Evolutionary conservation across 2,329 filamentous ascomycete species (phyloP), one percentile per base, ranked within the genome.

Genomic region (Fusarium beomiforme): DNA sequence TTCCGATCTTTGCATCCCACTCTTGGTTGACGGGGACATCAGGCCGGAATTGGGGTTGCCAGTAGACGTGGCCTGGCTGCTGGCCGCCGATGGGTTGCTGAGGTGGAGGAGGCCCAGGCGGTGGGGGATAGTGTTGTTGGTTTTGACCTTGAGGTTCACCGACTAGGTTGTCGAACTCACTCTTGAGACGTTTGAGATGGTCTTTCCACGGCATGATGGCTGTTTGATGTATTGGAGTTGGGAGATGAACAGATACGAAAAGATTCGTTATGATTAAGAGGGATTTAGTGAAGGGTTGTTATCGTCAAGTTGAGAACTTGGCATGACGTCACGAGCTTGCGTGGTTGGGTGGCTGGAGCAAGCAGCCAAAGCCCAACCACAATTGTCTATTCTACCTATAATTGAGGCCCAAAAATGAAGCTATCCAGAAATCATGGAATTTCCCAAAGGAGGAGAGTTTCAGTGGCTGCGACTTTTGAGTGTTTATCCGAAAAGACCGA

Each of bases 1-100:
- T 85, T 31, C 85, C 84, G 49, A 86, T 81, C 76, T 89, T 87
- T 33, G 86, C 84, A 8, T 86, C 80, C 80, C 89, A 90, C 68
- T 89, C 84, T 6, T 80, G 77, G 1, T 81, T 81, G 6, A 90
- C 81, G 0, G 85, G 82, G 5, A 81, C 79, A 17, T 81, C 78
- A 1, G 85, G 81, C 31, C 81, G 77, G 72, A 89, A 88, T 11
- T 80, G 81, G 1, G 87, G 84, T 63, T 82, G 83, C 87, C 87
- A 90, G 78, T 89, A 89, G 4, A 80, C 70, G 21, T 71, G 67
- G 21, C 61, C 70, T 8, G 34, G n/a, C 24, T 63, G n/a, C 23
- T 62, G 69, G 41, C 29, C 75, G 54, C 19, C 64, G 63, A 49
- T 69, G 61, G 73, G 67, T 24, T 71, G 72, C 7, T 75, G 72